These are phyloP conservation scores for Sanguinoderma infundibulare DNA, from an alignment of 1,284 basidiomycete species.

Conservation along the genomic window DNA sequence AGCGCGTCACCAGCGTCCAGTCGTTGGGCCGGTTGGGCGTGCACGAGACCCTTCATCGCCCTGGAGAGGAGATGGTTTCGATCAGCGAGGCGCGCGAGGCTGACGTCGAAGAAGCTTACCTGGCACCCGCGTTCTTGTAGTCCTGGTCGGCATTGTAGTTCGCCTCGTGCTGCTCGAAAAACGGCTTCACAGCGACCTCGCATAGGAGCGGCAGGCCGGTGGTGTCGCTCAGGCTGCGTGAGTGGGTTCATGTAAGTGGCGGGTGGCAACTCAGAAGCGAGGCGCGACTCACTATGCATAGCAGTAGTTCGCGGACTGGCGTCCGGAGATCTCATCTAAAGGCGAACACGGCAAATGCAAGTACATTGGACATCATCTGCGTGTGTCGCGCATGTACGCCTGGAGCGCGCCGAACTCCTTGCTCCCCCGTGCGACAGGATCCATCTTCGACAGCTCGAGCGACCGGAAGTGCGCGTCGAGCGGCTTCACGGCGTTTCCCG, in stretches of 20 bases:
- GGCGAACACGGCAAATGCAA: slow-evolving; percentile 3
- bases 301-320: slow-evolving; percentile 61
- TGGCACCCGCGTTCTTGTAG: slow-evolving; percentile 46
- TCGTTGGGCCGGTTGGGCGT: slow-evolving; percentile 57
- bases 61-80: slow-evolving; percentile 30
- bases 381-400: slow-evolving; percentile 55
- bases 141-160: slow-evolving; percentile 54
- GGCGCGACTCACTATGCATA: slow-evolving; percentile 47
- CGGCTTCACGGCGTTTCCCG: slow-evolving; percentile 55
- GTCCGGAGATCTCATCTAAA: slow-evolving; percentile 20
- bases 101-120: slow-evolving; percentile 29
- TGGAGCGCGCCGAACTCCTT: slow-evolving; percentile 56
- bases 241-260: neutral
- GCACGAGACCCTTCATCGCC: slow-evolving; percentile 58
- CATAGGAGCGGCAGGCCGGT: slow-evolving; percentile 61
- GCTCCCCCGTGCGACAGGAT: slow-evolving; percentile 46
- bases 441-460: slow-evolving; percentile 57
- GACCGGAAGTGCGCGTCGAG: slow-evolving; percentile 62
- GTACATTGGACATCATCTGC: slow-evolving; percentile 65
- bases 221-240: slow-evolving; percentile 50
- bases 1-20: slow-evolving; percentile 61
- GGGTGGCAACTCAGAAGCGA: neutral
- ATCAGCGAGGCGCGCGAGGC: neutral
- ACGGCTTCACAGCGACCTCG: slow-evolving; percentile 62
- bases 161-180: slow-evolving; percentile 51